Conservation (phyloP, 192 early-diverging fungal genomes). For the Coemansia pectinata region DNA sequence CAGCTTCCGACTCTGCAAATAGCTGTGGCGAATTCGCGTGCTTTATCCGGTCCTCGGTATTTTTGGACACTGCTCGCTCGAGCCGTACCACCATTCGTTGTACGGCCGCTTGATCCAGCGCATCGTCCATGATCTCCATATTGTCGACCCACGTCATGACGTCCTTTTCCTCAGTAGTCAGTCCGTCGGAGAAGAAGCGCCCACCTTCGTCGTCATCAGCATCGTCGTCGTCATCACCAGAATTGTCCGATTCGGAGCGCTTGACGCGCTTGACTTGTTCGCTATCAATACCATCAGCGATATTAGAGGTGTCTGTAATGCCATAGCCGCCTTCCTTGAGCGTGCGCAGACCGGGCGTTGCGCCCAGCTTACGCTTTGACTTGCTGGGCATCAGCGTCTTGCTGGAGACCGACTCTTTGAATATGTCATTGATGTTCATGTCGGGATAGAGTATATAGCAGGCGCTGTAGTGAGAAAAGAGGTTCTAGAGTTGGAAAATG, state of each 20-base stretch:
- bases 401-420: slow-evolving; percentile 37
- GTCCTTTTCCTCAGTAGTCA: slow-evolving; percentile 72
- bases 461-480: neutral
- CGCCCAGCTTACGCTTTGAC: slow-evolving; percentile 35
- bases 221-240: slow-evolving; percentile 18
- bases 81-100: slow-evolving; percentile 79
- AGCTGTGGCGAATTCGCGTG: slow-evolving; percentile 60
- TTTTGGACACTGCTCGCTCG: slow-evolving; percentile 83
- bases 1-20: slow-evolving; percentile 95
- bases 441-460: neutral
- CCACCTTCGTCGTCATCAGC: slow-evolving; percentile 75
- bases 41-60: slow-evolving; percentile 83
- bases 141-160: slow-evolving; percentile 86
- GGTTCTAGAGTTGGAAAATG: neutral
- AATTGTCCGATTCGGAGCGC: neutral
- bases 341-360: slow-evolving; percentile 36
- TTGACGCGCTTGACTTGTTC: slow-evolving; percentile 3
- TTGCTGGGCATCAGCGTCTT: slow-evolving; percentile 22
- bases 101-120: slow-evolving; percentile 66
- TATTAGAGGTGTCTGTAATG: neutral
- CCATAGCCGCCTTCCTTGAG: slow-evolving; percentile 48
- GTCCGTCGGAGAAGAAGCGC: slow-evolving; percentile 83
- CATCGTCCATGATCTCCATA: slow-evolving; percentile 63
- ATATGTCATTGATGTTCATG: slow-evolving; percentile 55
- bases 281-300: neutral